Percentiles rank a stretch among this genome's conserved stretches.
Evolutionary conservation across 2,329 filamentous ascomycete genomes (phyloP).

Genomic region (Alternaria infectoria): DNA sequence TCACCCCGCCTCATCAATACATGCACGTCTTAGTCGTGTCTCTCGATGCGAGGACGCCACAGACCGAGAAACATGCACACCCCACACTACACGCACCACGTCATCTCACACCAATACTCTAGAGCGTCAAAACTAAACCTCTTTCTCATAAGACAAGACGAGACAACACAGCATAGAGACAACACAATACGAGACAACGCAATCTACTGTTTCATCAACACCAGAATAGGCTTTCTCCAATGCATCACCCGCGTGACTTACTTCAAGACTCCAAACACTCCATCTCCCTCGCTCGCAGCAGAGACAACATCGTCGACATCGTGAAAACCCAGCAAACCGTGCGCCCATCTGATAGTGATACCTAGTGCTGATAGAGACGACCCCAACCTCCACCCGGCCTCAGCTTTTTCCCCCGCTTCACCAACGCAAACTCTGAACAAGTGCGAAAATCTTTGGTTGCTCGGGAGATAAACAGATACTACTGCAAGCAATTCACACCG

Average conservation of each 20-base stretch:
- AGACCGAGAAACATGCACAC: background rate
- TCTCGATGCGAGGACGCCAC: background rate
- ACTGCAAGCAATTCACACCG: background rate
- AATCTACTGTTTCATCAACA: background rate
- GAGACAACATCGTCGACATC: background rate
- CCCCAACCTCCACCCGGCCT: background rate
- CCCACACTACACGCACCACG: background rate
- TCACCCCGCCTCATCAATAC: background rate
- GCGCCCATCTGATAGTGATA: background rate
- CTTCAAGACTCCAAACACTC: background rate
- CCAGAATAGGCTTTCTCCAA: background rate
- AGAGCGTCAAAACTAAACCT: background rate
- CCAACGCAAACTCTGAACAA: background rate
- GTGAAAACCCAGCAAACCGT: background rate
- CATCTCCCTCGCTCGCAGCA: background rate
- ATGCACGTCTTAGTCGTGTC: background rate
- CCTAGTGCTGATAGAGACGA: background rate
- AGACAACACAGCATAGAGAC: background rate
- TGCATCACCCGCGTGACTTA: background rate
- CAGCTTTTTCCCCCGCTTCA: background rate
- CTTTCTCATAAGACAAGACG: background rate
- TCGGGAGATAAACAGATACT: constrained; percentile 1
- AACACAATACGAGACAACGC: background rate
- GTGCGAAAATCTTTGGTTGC: background rate
- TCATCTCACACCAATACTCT: constrained; percentile 1